Evolutionary conservation across 75 land plant genomes (phyloP).

Genomic region (Gnetum montanum): DNA sequence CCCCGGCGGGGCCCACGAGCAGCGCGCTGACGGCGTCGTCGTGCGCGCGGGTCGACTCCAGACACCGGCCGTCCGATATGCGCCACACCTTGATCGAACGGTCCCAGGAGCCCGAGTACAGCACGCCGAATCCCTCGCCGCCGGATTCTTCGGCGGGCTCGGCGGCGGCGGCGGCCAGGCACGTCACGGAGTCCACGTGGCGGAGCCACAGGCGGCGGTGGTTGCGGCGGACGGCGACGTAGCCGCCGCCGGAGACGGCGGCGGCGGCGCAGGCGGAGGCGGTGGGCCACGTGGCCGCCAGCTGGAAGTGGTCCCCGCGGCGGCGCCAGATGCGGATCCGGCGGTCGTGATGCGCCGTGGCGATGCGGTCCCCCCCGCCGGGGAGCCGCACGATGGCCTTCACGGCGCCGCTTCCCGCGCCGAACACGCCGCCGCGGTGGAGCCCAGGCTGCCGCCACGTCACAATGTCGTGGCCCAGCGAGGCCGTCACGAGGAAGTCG

Average conservation of each 20-base stretch:
- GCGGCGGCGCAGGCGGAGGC: constrained; percentile 42
- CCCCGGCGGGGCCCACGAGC: constrained; percentile 17
- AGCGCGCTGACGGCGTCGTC: constrained; percentile 79
- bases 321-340: constrained; percentile 66
- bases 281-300: constrained; percentile 60
- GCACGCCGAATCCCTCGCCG: neutral
- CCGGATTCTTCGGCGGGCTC: neutral
- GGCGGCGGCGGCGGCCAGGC: constrained; percentile 32
- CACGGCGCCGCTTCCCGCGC: constrained; percentile 73
- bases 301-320: constrained; percentile 32
- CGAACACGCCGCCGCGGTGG: constrained; percentile 37
- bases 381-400: constrained; percentile 49
- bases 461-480: constrained; percentile 40
- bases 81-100: constrained; percentile 78
- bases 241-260: constrained; percentile 55
- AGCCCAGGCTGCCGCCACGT: constrained; percentile 70
- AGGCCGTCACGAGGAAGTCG: constrained; percentile 57
- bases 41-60: constrained; percentile 74
- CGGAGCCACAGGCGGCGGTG: constrained; percentile 70
- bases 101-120: constrained; percentile 92
- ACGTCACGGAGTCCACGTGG: constrained; percentile 74
- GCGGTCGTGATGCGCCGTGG: constrained; percentile 83
- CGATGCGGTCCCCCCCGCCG: constrained; percentile 49
- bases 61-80: constrained; percentile 60
- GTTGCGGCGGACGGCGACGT: constrained; percentile 64